Conservation (phyloP, 805 yeast species). For the Starmera dryadoides region DNA sequence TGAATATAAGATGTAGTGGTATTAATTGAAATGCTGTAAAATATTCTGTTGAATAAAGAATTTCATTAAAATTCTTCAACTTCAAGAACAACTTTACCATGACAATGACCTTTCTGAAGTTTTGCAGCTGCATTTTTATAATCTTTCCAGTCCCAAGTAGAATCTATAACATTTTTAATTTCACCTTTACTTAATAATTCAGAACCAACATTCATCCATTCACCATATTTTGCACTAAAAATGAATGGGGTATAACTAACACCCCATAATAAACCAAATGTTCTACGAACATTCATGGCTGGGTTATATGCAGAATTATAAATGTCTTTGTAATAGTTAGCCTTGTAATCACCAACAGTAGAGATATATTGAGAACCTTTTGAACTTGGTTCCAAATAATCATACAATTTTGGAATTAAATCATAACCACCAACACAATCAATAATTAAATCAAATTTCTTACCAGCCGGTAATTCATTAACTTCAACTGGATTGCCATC, state of each 20-base stretch:
- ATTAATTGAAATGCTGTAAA: too few relatives aligned
- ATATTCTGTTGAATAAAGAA: too few relatives aligned
- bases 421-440: constrained; percentile 69
- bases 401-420: constrained; percentile 30
- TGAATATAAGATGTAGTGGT: too few relatives aligned
- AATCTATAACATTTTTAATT: constrained; percentile 45
- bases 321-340: constrained; percentile 29
- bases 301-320: constrained; percentile 28
- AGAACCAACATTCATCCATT: constrained; percentile 34
- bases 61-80: constrained; percentile 35
- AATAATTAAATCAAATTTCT: constrained; percentile 52
- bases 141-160: constrained; percentile 48
- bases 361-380: constrained; percentile 48
- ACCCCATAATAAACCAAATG: constrained; percentile 28
- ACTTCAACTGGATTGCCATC: constrained; percentile 18
- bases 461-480: constrained; percentile 10
- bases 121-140: constrained; percentile 46
- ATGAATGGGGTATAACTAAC: constrained; percentile 29
- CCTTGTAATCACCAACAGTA: constrained; percentile 54
- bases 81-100: constrained; percentile 61
- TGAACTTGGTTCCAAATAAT: constrained; percentile 33
- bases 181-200: constrained; percentile 41
- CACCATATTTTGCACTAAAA: constrained; percentile 25
- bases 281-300: constrained; percentile 26
- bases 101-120: constrained; percentile 43